Conservation (phyloP, 148 eudicot species). For the Cornus controversa region DNA sequence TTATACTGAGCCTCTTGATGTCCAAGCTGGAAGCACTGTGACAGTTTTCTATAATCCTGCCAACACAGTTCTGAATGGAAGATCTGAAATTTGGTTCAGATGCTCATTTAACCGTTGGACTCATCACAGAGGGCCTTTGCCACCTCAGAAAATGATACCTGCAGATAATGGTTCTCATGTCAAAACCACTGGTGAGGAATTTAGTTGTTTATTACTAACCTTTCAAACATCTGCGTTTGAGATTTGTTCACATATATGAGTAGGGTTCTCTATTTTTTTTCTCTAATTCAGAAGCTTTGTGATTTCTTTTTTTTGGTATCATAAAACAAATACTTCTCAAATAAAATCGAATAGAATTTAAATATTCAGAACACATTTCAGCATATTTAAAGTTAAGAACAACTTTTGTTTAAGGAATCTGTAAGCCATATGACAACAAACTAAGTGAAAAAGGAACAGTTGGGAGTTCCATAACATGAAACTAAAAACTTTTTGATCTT, state of each 20-base stretch:
- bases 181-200: slow-evolving; percentile 61
- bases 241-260: background rate
- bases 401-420: no score
- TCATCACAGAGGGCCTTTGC: slow-evolving; percentile 78
- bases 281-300: background rate
- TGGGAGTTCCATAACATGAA: no score
- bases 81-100: slow-evolving; percentile 93
- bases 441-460: no score
- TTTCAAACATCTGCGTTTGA: background rate
- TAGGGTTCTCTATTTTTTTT: background rate
- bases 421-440: no score
- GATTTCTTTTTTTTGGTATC: background rate
- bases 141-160: slow-evolving; percentile 90
- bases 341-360: no score
- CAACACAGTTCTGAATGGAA: slow-evolving; percentile 86
- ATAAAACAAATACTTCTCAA: no score
- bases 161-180: slow-evolving; percentile 69
- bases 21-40: slow-evolving; percentile 73
- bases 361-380: no score
- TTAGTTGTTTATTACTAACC: background rate
- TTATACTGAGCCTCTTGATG: slow-evolving; percentile 89
- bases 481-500: no score
- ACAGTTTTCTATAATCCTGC: slow-evolving; percentile 83
- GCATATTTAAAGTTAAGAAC: no score
- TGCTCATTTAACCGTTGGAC: slow-evolving; percentile 97